Evolutionary conservation across 768 basidiomycete species (phyloP).

Genomic region (Paxillus ammoniavirescens): DNA sequence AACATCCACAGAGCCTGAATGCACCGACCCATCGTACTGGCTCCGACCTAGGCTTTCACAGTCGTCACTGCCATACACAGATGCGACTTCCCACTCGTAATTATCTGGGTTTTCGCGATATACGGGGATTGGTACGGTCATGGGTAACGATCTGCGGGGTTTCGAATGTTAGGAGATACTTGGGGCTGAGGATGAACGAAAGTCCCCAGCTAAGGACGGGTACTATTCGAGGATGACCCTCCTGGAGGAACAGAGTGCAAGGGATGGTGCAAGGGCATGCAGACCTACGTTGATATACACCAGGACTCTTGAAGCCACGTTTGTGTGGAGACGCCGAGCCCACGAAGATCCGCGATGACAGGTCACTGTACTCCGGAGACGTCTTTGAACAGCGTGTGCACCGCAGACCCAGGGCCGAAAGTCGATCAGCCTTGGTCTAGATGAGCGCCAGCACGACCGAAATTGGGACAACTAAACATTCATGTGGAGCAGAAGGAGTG

Average conservation of each 20-base stretch:
- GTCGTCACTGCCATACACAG: slow-evolving; percentile 29
- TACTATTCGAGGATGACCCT: neutral
- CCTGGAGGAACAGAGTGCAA: neutral
- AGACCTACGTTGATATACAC: slow-evolving; percentile 21
- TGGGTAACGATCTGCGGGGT: neutral
- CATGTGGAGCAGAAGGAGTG: too few species aligned
- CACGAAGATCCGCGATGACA: slow-evolving; percentile 22
- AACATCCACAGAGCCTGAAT: slow-evolving; percentile 5
- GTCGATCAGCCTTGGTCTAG: neutral
- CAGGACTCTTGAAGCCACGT: slow-evolving; percentile 21
- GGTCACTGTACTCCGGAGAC: neutral
- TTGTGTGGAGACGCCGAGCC: slow-evolving; percentile 19
- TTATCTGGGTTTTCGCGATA: slow-evolving; percentile 23
- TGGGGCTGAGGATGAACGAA: neutral
- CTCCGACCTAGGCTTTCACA: slow-evolving; percentile 25
- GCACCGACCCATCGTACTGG: slow-evolving; percentile 12
- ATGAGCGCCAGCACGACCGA: neutral
- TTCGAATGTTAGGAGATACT: neutral
- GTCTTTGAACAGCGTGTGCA: neutral
- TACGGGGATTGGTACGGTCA: slow-evolving; percentile 22
- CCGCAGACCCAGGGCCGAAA: neutral
- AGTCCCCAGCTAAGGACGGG: neutral
- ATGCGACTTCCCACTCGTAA: slow-evolving; percentile 30
- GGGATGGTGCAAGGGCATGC: slow-evolving; percentile 4
- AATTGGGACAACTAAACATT: neutral